These are phyloP conservation scores for Daldinia loculata DNA, from an alignment of 495 filamentous ascomycete species.

Conservation along the genomic window DNA sequence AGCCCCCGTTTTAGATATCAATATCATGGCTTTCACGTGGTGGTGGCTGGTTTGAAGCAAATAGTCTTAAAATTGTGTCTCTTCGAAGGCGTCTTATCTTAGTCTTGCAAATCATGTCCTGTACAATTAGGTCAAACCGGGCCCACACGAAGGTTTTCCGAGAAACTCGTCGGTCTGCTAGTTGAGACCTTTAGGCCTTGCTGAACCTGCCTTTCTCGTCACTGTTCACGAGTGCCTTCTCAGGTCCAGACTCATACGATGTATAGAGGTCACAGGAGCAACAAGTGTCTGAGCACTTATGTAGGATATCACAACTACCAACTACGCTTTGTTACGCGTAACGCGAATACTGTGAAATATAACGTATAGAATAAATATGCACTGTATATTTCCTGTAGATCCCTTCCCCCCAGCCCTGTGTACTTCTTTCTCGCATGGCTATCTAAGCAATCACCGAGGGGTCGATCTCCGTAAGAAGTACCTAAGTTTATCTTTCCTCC, in stretches of 20 bases:
- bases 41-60: constrained; percentile 37
- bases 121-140: constrained; percentile 16
- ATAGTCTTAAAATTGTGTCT: constrained; percentile 35
- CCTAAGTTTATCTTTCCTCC: constrained; percentile 23
- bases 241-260: not conserved
- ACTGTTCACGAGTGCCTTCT: constrained; percentile 20
- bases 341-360: constrained; percentile 19
- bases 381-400: constrained; percentile 9
- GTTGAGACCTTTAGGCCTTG: constrained; percentile 29
- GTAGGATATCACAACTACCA: not conserved
- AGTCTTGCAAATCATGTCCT: constrained; percentile 29
- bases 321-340: constrained; percentile 33
- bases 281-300: not conserved
- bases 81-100: constrained; percentile 24
- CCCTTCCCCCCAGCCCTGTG: constrained; percentile 17
- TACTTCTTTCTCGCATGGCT: constrained; percentile 29
- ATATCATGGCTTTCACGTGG: constrained; percentile 40
- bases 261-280: not conserved
- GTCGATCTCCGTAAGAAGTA: constrained; percentile 26
- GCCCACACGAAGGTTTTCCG: constrained; percentile 33
- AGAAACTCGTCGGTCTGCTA: constrained; percentile 35
- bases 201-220: constrained; percentile 35
- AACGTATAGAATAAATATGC: constrained; percentile 11
- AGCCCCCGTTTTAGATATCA: constrained; percentile 22
- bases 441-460: constrained; percentile 26